Percentiles rank a stretch among this genome's conserved stretches.
These are phyloP conservation scores for Onygenales sp. DNA, from an alignment of 2,329 filamentous ascomycete genomes.

Conservation along the genomic window DNA sequence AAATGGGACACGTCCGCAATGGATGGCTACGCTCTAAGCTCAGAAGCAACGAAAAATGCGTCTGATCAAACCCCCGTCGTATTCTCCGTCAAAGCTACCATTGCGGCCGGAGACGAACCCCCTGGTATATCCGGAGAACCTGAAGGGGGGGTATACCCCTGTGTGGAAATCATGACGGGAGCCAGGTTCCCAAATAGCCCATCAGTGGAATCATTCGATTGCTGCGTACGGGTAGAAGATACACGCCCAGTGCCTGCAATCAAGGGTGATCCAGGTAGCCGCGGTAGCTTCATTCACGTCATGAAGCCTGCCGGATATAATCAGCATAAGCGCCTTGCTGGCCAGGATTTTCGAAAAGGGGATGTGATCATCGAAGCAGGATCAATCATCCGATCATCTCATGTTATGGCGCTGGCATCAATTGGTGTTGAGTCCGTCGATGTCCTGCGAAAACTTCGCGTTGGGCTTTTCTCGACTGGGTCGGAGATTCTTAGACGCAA, in stretches of 20 bases:
- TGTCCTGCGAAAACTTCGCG: conserved; percentile 9
- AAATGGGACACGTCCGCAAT: conserved; percentile 21
- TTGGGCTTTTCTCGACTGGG: conserved; percentile 16
- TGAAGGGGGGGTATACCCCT: conserved; percentile 8
- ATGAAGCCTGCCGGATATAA: conserved; percentile 9
- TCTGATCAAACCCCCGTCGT: conserved; percentile 10
- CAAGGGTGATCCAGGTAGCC: background rate
- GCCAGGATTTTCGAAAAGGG: conserved; percentile 13
- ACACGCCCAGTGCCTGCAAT: background rate
- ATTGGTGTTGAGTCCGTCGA: conserved; percentile 11
- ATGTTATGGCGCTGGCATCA: conserved; percentile 18
- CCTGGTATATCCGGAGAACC: background rate
- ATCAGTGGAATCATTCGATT: conserved; percentile 7
- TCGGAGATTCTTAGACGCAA: conserved; percentile 6
- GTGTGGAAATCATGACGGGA: conserved; percentile 24
- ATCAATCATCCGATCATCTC: conserved; percentile 9
- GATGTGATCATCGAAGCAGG: conserved; percentile 12
- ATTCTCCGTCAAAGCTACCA: background rate
- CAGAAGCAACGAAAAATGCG: conserved; percentile 12
- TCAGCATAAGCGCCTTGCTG: conserved; percentile 15
- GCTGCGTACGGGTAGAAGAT: conserved; percentile 16
- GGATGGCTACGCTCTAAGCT: conserved; percentile 21
- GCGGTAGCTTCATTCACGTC: conserved; percentile 8
- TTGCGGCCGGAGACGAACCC: background rate
- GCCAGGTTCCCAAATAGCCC: conserved; percentile 17